Evolutionary conservation across 192 early-diverging fungal genomes (phyloP).

Genomic region (Podila minutissima): DNA sequence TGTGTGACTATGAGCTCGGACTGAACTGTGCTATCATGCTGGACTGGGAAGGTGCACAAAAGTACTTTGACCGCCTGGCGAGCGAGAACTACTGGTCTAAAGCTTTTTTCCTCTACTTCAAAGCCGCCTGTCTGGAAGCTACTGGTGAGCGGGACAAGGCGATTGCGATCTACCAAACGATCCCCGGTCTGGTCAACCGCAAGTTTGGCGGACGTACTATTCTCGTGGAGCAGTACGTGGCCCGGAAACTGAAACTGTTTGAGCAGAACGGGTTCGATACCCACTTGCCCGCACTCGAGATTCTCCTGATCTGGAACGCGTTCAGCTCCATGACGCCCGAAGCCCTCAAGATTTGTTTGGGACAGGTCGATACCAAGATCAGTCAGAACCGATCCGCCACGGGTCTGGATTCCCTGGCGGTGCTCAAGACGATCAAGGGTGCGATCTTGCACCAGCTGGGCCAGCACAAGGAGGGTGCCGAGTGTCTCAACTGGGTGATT

Average conservation of each 20-base stretch:
- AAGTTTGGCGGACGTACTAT: slow-evolving; percentile 58
- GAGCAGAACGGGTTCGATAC: slow-evolving; percentile 58
- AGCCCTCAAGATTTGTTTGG: slow-evolving; percentile 28
- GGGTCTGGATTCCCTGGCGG: slow-evolving; percentile 48
- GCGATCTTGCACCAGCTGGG: slow-evolving; percentile 56
- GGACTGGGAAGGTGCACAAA: slow-evolving; percentile 53
- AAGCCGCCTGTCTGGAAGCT: slow-evolving; percentile 55
- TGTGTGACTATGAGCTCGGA: slow-evolving; percentile 59
- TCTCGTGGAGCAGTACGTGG: slow-evolving; percentile 57
- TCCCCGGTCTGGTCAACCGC: slow-evolving; percentile 54
- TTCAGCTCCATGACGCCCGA: slow-evolving; percentile 59
- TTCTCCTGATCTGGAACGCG: slow-evolving; percentile 61
- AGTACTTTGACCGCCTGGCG: slow-evolving; percentile 47
- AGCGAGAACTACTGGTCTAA: slow-evolving; percentile 60
- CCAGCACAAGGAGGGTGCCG: slow-evolving; percentile 45
- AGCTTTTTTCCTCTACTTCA: slow-evolving; percentile 56
- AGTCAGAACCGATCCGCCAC: slow-evolving; percentile 32
- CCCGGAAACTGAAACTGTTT: slow-evolving; percentile 57
- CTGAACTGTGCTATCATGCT: slow-evolving; percentile 55
- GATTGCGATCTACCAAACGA: slow-evolving; percentile 67
- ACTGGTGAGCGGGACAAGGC: slow-evolving; percentile 76
- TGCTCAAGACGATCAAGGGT: slow-evolving; percentile 57
- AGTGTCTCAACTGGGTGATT: slow-evolving; percentile 58
- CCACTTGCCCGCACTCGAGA: slow-evolving; percentile 58
- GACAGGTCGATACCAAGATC: slow-evolving; percentile 37